A percentile compares a stretch with the other conserved stretches of the same genome.
Conservation (phyloP, 306 rosid species). For the Cyamopsis tetragonoloba region DNA sequence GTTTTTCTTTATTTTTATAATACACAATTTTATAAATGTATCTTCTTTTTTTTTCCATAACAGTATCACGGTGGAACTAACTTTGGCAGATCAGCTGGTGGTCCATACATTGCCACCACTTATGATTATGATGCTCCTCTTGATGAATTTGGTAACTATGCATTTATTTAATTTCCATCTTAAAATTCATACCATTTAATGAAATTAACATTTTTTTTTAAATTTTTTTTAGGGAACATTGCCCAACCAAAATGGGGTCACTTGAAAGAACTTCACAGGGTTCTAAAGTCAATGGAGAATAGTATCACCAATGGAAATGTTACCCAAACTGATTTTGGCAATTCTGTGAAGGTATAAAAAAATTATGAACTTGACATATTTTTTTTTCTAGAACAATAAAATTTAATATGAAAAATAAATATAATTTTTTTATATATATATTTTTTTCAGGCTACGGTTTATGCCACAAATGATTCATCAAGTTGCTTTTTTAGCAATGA, state of each 20-base stretch:
- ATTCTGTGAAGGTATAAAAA: conserved; percentile 34
- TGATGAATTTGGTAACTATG: conserved; percentile 11
- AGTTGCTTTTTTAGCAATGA: conserved; percentile 44
- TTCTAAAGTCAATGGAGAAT: conserved; percentile 45
- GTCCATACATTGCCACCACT: not conserved
- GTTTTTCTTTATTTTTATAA: not conserved
- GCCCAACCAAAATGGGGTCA: conserved; percentile 60
- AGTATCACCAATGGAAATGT: conserved; percentile 33
- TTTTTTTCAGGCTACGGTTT: conserved; percentile 36
- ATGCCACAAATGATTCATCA: conserved; percentile 31
- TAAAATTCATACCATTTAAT: not conserved
- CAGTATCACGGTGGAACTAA: conserved; percentile 60
- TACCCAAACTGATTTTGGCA: conserved; percentile 27
- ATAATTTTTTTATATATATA: too few relatives aligned
- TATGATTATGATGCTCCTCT: not conserved
- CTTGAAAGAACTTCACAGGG: conserved; percentile 44
- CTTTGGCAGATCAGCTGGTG: conserved; percentile 38
- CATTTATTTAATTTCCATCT: not conserved
- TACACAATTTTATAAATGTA: too few relatives aligned
- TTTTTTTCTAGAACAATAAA: too few relatives aligned
- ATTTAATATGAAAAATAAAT: too few relatives aligned
- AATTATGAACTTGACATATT: too few relatives aligned
- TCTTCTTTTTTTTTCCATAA: not conserved
- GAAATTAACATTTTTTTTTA: not conserved
- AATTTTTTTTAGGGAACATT: conserved; percentile 25